Evolutionary conservation across 306 rosid species (phyloP).

Genomic region (Cucurbita maxima): DNA sequence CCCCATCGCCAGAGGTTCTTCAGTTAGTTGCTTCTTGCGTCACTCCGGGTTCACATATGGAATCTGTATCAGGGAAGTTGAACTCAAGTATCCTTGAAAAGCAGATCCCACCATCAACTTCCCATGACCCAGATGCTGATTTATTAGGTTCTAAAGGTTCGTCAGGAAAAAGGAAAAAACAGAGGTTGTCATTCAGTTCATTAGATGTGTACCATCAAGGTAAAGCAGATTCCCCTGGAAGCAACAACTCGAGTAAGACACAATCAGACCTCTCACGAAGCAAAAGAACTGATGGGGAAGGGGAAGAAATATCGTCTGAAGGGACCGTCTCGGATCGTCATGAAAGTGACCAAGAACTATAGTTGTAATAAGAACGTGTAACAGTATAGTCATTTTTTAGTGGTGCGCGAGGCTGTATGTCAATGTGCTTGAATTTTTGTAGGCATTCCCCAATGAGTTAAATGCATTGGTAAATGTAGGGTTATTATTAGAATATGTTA

Average conservation of each 20-base stretch:
- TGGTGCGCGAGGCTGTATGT: conserved; percentile 37
- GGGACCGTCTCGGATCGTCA: conserved; percentile 87
- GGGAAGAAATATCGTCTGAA: conserved; percentile 66
- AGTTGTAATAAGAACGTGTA: conserved; percentile 23
- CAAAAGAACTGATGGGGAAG: conserved; percentile 40
- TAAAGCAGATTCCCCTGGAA: conserved; percentile 13
- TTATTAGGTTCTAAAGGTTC: conserved; percentile 31
- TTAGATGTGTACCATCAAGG: conserved; percentile 12
- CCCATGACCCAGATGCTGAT: conserved; percentile 36
- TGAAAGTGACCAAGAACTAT: conserved; percentile 50
- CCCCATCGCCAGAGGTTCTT: conserved; percentile 93
- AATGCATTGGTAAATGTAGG: conserved; percentile 42
- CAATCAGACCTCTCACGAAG: conserved; percentile 57
- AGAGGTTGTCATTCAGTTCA: conserved; percentile 20
- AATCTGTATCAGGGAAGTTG: conserved; percentile 30
- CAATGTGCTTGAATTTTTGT: conserved; percentile 79
- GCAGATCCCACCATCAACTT: conserved; percentile 41
- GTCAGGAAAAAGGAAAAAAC: conserved; percentile 22
- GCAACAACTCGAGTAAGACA: conserved; percentile 86
- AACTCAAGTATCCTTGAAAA: conserved; percentile 33
- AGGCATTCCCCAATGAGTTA: conserved; percentile 45
- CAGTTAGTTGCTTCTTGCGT: conserved; percentile 77
- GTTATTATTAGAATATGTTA: conserved; percentile 24
- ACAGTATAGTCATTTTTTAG: conserved; percentile 40
- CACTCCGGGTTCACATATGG: conserved; percentile 37